A percentile compares a stretch with the other conserved stretches of the same genome.
These are phyloP conservation scores for Sphaerulina musiva DNA, from an alignment of 2,329 filamentous ascomycete genomes.

Conservation along the genomic window DNA sequence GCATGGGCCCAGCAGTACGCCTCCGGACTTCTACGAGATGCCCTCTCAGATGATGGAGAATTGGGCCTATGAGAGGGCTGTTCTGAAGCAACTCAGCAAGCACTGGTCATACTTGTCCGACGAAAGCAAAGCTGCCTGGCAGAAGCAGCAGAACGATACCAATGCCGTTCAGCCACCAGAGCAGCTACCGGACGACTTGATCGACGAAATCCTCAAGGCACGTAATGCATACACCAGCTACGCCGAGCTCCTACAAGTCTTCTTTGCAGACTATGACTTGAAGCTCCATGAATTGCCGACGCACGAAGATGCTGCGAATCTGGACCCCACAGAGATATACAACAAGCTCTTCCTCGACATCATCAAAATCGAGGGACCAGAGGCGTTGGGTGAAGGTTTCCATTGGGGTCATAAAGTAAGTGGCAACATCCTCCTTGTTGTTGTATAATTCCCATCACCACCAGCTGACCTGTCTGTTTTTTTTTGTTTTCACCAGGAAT, in stretches of 20 bases:
- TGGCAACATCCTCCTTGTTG: background rate
- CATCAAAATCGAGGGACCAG: background rate
- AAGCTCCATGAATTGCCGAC: conserved; percentile 1
- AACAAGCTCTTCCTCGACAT: background rate
- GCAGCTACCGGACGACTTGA: conserved; percentile 3
- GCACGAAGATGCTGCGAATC: conserved; percentile 2
- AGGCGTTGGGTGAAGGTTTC: background rate
- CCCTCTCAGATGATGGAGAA: conserved; percentile 15
- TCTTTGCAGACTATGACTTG: conserved; percentile 1
- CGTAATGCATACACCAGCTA: background rate
- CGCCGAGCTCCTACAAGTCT: background rate
- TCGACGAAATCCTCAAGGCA: background rate
- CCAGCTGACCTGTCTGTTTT: too few relatives aligned
- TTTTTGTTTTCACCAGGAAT: background rate
- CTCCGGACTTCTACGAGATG: conserved; percentile 8
- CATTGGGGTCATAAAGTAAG: conserved; percentile 4
- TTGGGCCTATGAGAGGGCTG: conserved; percentile 1
- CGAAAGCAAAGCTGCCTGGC: conserved; percentile 3
- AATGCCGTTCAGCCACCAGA: conserved; percentile 2
- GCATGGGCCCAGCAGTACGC: conserved; percentile 4
- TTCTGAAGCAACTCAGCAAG: conserved; percentile 11
- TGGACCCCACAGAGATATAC: background rate
- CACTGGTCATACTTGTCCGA: conserved; percentile 13
- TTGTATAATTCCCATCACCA: background rate
- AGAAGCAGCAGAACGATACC: background rate